Conservation (phyloP, 768 basidiomycete genomes). For the Cytidiella melzeri region DNA sequence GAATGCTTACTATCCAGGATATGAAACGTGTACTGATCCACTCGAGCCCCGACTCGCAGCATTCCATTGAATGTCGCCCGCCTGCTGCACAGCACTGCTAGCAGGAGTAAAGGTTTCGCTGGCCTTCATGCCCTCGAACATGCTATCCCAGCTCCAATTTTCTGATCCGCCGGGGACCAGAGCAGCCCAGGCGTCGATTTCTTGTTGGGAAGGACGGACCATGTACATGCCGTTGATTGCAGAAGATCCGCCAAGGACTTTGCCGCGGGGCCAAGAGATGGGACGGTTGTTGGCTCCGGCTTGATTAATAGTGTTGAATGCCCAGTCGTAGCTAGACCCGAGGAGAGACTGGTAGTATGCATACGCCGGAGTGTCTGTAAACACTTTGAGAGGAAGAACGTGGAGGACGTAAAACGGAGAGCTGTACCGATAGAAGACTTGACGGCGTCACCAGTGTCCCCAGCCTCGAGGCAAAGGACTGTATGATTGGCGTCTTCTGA, state of each 20-base stretch:
- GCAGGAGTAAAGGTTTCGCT: constrained; percentile 56
- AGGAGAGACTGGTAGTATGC: constrained; percentile 49
- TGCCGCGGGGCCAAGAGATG: constrained; percentile 56
- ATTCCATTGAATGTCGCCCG: constrained; percentile 41
- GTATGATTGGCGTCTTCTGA: constrained; percentile 38
- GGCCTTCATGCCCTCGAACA: constrained; percentile 41
- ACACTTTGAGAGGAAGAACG: not conserved
- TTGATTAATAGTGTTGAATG: constrained; percentile 45
- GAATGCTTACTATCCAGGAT: constrained; percentile 45
- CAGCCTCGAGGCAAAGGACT: constrained; percentile 41
- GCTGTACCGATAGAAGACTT: constrained; percentile 28
- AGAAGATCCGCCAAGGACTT: constrained; percentile 62
- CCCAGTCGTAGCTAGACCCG: constrained; percentile 47
- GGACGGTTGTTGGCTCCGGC: constrained; percentile 34
- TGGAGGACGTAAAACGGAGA: not conserved
- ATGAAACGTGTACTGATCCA: constrained; percentile 45
- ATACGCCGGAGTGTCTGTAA: constrained; percentile 41
- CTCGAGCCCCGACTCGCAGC: constrained; percentile 41
- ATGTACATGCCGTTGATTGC: constrained; percentile 69
- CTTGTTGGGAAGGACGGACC: constrained; percentile 44
- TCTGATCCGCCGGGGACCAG: constrained; percentile 35
- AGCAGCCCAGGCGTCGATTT: constrained; percentile 41
- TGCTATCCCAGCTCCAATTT: constrained; percentile 41
- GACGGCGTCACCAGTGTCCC: constrained; percentile 37
- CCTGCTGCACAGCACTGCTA: constrained; percentile 28